Conservation (phyloP, 768 basidiomycete species). For the Russula brevipes region DNA sequence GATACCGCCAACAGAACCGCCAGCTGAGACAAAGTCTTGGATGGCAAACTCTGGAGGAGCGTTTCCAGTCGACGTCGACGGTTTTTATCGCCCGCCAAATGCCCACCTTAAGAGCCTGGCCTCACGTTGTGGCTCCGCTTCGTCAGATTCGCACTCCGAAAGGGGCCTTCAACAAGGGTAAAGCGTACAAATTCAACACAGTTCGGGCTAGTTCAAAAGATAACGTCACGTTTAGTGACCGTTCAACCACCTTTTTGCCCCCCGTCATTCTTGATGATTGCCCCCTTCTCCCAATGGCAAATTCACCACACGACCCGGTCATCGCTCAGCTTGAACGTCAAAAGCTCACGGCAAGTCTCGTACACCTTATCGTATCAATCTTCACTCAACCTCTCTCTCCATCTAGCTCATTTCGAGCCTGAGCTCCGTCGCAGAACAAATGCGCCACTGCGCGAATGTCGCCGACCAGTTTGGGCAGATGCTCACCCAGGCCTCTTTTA, state of each 20-base stretch:
- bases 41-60: constrained; percentile 20
- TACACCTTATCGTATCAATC: not conserved
- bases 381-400: constrained; percentile 13
- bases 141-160: constrained; percentile 14
- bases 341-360: constrained; percentile 29
- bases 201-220: not conserved
- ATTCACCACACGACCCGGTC: constrained; percentile 23
- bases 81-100: constrained; percentile 14
- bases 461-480: constrained; percentile 56
- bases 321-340: constrained; percentile 30
- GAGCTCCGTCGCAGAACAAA: constrained; percentile 50
- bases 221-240: not conserved
- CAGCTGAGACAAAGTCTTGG: constrained; percentile 22
- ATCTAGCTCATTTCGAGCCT: constrained; percentile 53
- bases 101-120: constrained; percentile 2
- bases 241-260: not conserved
- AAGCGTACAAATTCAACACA: not conserved
- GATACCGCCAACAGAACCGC: constrained; percentile 23
- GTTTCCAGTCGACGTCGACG: constrained; percentile 21
- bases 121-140: constrained; percentile 23
- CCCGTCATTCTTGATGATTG: not conserved
- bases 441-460: constrained; percentile 57
- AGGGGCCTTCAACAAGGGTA: not conserved
- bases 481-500: constrained; percentile 37
- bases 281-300: constrained; percentile 20